Evolutionary conservation across 441 rosid genomes (phyloP).

Genomic region (Codiaeum variegatum): DNA sequence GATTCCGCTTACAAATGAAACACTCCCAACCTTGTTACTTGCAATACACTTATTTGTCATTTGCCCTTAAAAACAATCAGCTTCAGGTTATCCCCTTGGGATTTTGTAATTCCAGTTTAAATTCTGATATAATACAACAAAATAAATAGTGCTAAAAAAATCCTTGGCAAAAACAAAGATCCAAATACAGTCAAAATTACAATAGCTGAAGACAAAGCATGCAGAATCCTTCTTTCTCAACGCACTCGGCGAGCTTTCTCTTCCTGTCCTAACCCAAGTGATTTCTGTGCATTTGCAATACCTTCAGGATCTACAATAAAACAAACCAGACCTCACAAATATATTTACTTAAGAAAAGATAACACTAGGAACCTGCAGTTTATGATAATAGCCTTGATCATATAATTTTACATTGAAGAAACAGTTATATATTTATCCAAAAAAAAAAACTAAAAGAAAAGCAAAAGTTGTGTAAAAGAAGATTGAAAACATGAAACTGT

Average conservation of each 20-base stretch:
- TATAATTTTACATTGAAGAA: background rate
- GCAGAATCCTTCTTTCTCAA: conserved; percentile 23
- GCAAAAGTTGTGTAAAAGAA: background rate
- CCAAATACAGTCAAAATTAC: conserved; percentile 10
- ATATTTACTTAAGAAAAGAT: background rate
- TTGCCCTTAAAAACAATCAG: background rate
- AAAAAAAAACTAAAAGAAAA: too few relatives aligned
- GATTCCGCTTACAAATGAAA: background rate
- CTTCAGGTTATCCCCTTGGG: background rate
- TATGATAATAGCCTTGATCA: background rate
- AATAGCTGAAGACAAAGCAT: background rate
- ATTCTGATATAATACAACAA: background rate
- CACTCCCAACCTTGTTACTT: background rate
- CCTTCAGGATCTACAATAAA: conserved; percentile 88
- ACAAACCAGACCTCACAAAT: conserved; percentile 12
- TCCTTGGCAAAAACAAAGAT: conserved; percentile 1
- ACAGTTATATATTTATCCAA: too few relatives aligned
- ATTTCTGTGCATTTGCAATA: conserved; percentile 84
- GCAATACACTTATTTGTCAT: background rate
- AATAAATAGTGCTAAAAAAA: background rate
- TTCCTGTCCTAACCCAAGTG: conserved; percentile 94
- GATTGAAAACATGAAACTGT: background rate
- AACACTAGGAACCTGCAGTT: background rate
- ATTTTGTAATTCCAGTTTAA: background rate
- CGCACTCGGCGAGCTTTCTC: conserved; percentile 80